Conservation (phyloP, 2,329 filamentous ascomycete genomes). For the Colletotrichum brevisporum region DNA sequence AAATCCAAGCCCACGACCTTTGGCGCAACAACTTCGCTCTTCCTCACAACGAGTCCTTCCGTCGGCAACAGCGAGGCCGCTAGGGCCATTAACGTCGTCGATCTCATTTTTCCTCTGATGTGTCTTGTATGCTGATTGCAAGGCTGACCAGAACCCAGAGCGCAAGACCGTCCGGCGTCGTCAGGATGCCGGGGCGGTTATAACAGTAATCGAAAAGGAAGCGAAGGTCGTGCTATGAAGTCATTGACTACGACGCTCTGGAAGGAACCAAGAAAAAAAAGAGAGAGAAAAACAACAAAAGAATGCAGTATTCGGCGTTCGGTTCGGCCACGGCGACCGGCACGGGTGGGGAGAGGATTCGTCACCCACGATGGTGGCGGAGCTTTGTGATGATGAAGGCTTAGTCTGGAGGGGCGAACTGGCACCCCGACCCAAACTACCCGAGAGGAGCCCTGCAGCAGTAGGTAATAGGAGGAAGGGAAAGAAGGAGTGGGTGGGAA, state of each 20-base stretch:
- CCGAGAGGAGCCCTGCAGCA: background rate
- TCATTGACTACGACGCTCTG: slow-evolving; percentile 32
- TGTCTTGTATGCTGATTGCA: slow-evolving; percentile 1
- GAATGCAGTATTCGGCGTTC: slow-evolving; percentile 22
- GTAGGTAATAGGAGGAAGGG: slow-evolving; percentile 25
- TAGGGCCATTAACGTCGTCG: slow-evolving; percentile 47
- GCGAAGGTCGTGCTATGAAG: slow-evolving; percentile 28
- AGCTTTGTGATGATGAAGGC: slow-evolving; percentile 30
- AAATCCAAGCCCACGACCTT: slow-evolving; percentile 63
- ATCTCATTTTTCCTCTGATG: slow-evolving; percentile 52
- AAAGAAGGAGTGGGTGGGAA: slow-evolving; percentile 13
- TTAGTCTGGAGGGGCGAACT: slow-evolving; percentile 22
- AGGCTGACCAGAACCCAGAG: slow-evolving; percentile 2
- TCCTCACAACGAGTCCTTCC: slow-evolving; percentile 48
- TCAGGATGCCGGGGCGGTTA: slow-evolving; percentile 18
- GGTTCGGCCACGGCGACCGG: slow-evolving; percentile 20
- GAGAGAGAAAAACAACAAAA: background rate
- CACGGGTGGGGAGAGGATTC: slow-evolving; percentile 38
- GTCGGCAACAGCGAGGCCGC: slow-evolving; percentile 48
- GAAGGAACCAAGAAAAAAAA: background rate
- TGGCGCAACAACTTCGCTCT: slow-evolving; percentile 50
- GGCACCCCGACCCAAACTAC: slow-evolving; percentile 25
- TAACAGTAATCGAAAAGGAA: slow-evolving; percentile 19
- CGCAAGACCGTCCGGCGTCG: slow-evolving; percentile 9
- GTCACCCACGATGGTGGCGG: slow-evolving; percentile 40